phyloP scores from a whole-genome alignment of 163 green algal species.

The Coccomyxa subellipsoidea region DNA sequence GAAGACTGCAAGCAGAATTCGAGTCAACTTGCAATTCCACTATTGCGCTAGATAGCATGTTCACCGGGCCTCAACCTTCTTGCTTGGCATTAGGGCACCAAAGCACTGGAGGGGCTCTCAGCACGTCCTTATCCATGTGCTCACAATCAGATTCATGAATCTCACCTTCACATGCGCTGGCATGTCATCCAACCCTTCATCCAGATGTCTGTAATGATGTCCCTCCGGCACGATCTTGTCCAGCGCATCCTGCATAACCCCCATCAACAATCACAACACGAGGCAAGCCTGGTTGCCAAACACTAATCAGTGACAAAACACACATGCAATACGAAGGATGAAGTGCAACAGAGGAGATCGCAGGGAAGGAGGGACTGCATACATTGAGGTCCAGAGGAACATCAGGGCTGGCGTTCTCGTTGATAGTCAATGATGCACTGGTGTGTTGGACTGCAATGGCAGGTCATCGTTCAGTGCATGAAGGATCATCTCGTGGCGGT shows the following conservation, averaged over 20 bases:
- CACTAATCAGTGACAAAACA: no score
- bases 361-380: not conserved
- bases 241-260: slow-evolving; percentile 52
- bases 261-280: no score
- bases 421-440: slow-evolving; percentile 82
- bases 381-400: slow-evolving; percentile 82
- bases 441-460: slow-evolving; percentile 70
- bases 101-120: no score
- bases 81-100: no score
- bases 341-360: not conserved
- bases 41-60: no score
- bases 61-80: no score
- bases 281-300: no score
- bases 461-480: no score
- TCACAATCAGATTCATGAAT: not conserved
- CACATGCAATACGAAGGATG: not conserved
- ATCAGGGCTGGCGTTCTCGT: slow-evolving; percentile 82
- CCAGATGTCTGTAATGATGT: slow-evolving; percentile 68
- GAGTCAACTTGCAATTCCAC: not conserved
- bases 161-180: slow-evolving; percentile 81
- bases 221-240: slow-evolving; percentile 74
- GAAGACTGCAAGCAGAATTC: slow-evolving; percentile 58
- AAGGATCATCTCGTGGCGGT: no score
- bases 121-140: no score
- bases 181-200: slow-evolving; percentile 94